phyloP scores from a whole-genome alignment of 345 rosid species.

The Hirschfeldia incana region DNA sequence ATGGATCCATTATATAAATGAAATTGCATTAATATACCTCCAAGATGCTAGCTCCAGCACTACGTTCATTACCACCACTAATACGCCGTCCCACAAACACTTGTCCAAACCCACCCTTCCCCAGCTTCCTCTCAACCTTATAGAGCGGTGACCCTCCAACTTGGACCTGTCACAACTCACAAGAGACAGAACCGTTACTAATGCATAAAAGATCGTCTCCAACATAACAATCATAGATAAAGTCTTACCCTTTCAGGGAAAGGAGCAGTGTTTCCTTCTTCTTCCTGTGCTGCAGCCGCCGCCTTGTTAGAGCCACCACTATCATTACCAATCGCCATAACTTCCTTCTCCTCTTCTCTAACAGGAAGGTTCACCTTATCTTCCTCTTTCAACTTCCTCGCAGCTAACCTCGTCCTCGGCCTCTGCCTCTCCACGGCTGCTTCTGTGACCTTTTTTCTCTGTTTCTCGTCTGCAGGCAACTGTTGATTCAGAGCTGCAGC shows the following conservation, averaged over 20 bases:
- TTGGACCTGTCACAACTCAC: conserved; percentile 56
- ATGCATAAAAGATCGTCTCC: neutral
- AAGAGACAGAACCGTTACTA: conserved; percentile 6
- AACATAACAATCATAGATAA: neutral
- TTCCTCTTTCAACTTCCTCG: conserved; percentile 47
- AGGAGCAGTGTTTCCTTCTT: conserved; percentile 88
- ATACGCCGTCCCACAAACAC: conserved; percentile 94
- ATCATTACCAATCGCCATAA: conserved; percentile 54
- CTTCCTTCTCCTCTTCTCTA: conserved; percentile 11
- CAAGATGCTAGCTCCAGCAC: conserved; percentile 70
- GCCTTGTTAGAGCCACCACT: conserved; percentile 81
- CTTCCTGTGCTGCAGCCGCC: conserved; percentile 59
- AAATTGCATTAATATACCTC: conserved; percentile 39
- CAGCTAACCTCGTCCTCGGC: conserved; percentile 64
- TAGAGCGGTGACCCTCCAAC: conserved; percentile 93
- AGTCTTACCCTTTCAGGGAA: conserved; percentile 74
- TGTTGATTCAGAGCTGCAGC: conserved; percentile 30
- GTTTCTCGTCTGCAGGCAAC: conserved; percentile 29
- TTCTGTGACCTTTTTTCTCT: conserved; percentile 32
- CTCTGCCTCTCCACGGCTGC: conserved; percentile 32
- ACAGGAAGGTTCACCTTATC: conserved; percentile 30
- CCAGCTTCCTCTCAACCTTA: conserved; percentile 82
- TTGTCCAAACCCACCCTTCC: conserved; percentile 99
- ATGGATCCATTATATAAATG: too few species aligned
- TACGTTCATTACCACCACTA: conserved; percentile 63